phyloP scores from a whole-genome alignment of 305 asterid genomes.

The Vinca major region DNA sequence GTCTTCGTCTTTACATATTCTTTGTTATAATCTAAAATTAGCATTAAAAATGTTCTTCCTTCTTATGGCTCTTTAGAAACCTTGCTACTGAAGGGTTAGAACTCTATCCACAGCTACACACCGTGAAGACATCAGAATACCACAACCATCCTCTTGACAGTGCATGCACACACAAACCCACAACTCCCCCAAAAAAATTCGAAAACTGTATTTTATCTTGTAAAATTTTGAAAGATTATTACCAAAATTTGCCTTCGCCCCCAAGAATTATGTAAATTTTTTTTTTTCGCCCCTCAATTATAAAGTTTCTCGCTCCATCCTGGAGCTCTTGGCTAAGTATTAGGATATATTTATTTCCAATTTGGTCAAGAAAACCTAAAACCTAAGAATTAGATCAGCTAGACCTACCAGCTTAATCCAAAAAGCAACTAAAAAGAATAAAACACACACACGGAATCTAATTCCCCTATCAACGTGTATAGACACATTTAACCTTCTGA shows the following conservation, averaged over 20 bases:
- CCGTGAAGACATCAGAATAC: not conserved
- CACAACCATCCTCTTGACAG: no score
- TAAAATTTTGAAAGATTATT: no score
- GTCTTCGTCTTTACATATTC: not conserved
- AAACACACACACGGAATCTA: not conserved
- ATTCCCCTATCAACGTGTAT: no score
- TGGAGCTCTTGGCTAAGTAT: not conserved
- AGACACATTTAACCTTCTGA: not conserved
- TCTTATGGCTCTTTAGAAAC: not conserved
- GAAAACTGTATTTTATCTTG: no score
- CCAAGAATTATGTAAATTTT: no score
- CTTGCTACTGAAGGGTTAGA: not conserved
- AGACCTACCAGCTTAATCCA: not conserved
- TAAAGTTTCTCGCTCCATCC: no score
- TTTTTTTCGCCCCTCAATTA: no score
- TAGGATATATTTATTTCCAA: not conserved
- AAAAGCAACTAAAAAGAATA: not conserved
- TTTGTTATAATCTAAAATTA: not conserved
- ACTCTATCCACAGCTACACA: not conserved
- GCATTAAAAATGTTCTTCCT: not conserved
- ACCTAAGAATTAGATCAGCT: not conserved
- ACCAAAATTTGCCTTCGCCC: no score
- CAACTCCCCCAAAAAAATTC: not conserved
- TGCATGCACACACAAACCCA: no score
- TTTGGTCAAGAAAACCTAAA: not conserved